Conservation (phyloP, 306 rosid species). For the Cicer bijugum region DNA sequence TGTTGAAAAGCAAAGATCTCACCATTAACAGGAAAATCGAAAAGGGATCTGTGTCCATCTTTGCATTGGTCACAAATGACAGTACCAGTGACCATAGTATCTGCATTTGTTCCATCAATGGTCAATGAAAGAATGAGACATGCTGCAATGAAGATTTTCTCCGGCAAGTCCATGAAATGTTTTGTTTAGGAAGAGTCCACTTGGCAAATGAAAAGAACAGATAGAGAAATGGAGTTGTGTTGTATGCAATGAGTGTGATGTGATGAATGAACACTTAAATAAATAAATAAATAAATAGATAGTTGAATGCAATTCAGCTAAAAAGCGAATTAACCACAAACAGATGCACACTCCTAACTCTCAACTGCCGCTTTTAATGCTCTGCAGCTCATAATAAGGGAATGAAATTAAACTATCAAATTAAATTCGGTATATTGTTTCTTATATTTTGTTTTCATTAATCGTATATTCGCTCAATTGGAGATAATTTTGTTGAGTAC, state of each 20-base stretch:
- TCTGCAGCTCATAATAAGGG: neutral
- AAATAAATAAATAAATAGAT: constrained; percentile 15
- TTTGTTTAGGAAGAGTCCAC: constrained; percentile 28
- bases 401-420: neutral
- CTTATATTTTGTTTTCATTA: too few species aligned
- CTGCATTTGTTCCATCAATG: constrained; percentile 58
- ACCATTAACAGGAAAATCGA: constrained; percentile 82
- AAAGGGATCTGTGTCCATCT: constrained; percentile 73
- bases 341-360: constrained; percentile 49
- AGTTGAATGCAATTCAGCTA: constrained; percentile 27
- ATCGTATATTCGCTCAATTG: too few species aligned
- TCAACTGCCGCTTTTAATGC: constrained; percentile 76
- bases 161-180: constrained; percentile 58
- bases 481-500: too few species aligned
- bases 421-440: neutral
- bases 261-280: constrained; percentile 35
- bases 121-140: constrained; percentile 52
- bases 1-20: constrained; percentile 39
- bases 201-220: constrained; percentile 9
- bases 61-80: constrained; percentile 97
- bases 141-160: constrained; percentile 50
- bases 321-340: constrained; percentile 26
- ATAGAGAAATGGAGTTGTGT: constrained; percentile 41
- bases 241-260: constrained; percentile 6
- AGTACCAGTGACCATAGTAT: constrained; percentile 71